Percentiles rank a stretch among this genome's conserved stretches.
Evolutionary conservation across 73 alveolate genomes (phyloP).

Genomic region (Paramecium sexaurelia): DNA sequence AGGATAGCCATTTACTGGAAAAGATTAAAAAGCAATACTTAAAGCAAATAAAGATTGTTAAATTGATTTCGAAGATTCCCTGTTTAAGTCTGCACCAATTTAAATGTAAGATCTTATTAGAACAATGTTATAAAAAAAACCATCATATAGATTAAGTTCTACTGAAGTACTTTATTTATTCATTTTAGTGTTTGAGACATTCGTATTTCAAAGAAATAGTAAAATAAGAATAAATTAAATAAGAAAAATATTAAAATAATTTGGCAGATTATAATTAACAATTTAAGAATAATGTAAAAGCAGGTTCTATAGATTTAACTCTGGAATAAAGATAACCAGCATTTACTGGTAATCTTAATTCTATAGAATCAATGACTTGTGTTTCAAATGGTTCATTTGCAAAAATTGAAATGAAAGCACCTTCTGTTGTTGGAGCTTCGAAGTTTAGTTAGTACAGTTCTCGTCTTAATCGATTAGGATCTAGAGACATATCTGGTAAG

Average conservation of each 20-base stretch:
- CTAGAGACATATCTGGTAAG: not conserved
- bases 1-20: constrained; percentile 61
- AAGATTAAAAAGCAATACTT: constrained; percentile 51
- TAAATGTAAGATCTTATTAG: not conserved
- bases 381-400: constrained; percentile 38
- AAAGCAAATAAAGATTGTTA: constrained; percentile 53
- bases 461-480: not conserved
- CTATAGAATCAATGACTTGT: constrained; percentile 5
- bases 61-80: constrained; percentile 47
- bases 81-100: constrained; percentile 16
- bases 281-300: not conserved
- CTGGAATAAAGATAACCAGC: constrained; percentile 11
- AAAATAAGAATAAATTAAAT: not conserved
- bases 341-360: constrained; percentile 11
- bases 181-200: not conserved
- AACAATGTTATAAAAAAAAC: constrained; percentile 28
- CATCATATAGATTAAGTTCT: constrained; percentile 42
- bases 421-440: not conserved
- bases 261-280: not conserved
- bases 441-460: constrained; percentile 36
- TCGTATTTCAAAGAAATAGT: constrained; percentile 31
- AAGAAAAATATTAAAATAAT: not conserved
- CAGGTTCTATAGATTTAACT: not conserved
- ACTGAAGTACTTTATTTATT: not conserved
- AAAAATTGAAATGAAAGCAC: constrained; percentile 7